phyloP scores from a whole-genome alignment of 306 rosid genomes.

The Geum urbanum region DNA sequence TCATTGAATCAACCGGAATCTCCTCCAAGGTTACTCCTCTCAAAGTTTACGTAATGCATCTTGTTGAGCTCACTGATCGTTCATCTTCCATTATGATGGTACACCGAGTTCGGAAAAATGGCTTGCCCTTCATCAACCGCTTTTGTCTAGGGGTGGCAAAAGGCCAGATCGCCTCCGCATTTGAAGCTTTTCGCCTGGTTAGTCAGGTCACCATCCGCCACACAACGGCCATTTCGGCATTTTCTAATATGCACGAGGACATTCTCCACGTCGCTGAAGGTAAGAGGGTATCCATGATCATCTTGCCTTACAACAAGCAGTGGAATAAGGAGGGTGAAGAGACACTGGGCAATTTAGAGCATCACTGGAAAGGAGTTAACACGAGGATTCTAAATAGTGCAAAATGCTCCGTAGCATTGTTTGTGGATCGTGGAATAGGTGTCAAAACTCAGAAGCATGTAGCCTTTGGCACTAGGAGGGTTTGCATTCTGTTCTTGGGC shows the following conservation, averaged over 20 bases:
- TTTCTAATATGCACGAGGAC: conserved; percentile 71
- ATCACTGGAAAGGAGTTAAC: conserved; percentile 63
- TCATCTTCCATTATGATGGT: conserved; percentile 68
- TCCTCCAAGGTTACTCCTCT: conserved; percentile 34
- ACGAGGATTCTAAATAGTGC: conserved; percentile 55
- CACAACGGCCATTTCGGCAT: conserved; percentile 55
- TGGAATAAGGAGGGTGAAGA: conserved; percentile 36
- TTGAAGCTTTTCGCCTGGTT: conserved; percentile 49
- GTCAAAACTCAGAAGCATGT: neutral
- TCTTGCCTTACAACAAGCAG: conserved; percentile 60
- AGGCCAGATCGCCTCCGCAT: conserved; percentile 55
- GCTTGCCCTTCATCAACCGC: conserved; percentile 64
- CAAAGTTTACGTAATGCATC: conserved; percentile 65
- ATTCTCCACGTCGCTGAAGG: conserved; percentile 69
- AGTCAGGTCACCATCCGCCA: conserved; percentile 58
- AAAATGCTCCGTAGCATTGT: conserved; percentile 66
- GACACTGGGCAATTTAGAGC: conserved; percentile 46
- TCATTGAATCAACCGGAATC: conserved; percentile 48
- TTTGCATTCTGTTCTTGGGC: conserved; percentile 58
- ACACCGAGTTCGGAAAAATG: conserved; percentile 61
- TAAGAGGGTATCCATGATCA: conserved; percentile 56
- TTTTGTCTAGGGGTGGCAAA: conserved; percentile 39
- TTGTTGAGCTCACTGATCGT: conserved; percentile 72
- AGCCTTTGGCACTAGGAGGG: conserved; percentile 24
- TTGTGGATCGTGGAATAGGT: conserved; percentile 68